These are phyloP conservation scores for Ceratocystis harringtonii DNA, from an alignment of 2,329 filamentous ascomycete genomes.

Conservation along the genomic window DNA sequence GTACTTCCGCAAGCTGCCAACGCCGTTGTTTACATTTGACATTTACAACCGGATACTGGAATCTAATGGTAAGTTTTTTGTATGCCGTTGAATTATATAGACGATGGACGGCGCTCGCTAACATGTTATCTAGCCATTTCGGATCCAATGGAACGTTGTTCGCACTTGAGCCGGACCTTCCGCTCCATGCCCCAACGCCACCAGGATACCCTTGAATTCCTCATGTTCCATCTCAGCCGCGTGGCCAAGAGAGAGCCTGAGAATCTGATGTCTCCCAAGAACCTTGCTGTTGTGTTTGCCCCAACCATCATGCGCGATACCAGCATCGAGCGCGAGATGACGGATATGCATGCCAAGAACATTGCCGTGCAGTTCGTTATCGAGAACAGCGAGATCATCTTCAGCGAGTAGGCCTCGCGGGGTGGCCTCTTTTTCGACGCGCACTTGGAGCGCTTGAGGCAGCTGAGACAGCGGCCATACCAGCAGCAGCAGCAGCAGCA, in stretches of 20 bases:
- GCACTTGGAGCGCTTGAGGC: not conserved
- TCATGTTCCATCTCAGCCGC: constrained; percentile 82
- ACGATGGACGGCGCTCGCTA: constrained; percentile 15
- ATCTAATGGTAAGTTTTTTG: constrained; percentile 46
- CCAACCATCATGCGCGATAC: constrained; percentile 92
- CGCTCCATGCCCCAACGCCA: constrained; percentile 69
- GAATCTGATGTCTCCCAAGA: constrained; percentile 94
- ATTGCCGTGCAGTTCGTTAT: constrained; percentile 83
- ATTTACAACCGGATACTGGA: constrained; percentile 83
- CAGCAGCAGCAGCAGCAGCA: not conserved
- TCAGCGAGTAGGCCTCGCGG: constrained; percentile 33
- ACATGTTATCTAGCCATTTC: constrained; percentile 38
- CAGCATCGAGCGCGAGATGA: constrained; percentile 86
- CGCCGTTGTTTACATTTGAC: constrained; percentile 77
- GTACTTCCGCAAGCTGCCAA: constrained; percentile 88
- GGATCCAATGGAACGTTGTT: constrained; percentile 51
- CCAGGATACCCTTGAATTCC: constrained; percentile 77
- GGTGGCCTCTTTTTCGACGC: constrained; percentile 10
- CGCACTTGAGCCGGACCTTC: constrained; percentile 58
- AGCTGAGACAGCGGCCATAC: not conserved
- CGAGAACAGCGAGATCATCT: constrained; percentile 75
- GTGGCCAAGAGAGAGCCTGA: constrained; percentile 71
- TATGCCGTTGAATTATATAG: not conserved
- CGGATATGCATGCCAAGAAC: constrained; percentile 88
- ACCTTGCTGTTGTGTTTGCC: constrained; percentile 91